phyloP scores from a whole-genome alignment of 257 asterid species.

The Solanum clarkiae region DNA sequence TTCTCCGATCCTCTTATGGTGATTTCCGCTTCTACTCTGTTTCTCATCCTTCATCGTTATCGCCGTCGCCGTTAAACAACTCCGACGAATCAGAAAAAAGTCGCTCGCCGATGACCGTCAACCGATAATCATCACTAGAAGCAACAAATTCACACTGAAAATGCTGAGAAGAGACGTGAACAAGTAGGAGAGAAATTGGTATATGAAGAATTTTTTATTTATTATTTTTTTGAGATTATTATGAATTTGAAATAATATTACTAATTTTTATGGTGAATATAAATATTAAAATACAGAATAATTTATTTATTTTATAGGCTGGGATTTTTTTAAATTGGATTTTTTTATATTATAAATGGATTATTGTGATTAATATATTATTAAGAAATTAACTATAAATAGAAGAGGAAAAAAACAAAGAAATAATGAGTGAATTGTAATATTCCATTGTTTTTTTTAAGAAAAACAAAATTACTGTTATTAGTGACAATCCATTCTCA shows the following conservation, averaged over 20 bases:
- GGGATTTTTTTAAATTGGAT: neutral
- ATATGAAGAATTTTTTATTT: neutral
- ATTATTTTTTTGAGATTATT: neutral
- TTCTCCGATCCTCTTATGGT: slow-evolving; percentile 37
- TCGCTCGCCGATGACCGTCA: neutral
- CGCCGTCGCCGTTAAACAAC: neutral
- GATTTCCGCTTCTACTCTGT: slow-evolving; percentile 20
- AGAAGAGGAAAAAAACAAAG: too few relatives aligned
- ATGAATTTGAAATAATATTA: neutral
- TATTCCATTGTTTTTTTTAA: too few relatives aligned
- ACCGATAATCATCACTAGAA: neutral
- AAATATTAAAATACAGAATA: neutral
- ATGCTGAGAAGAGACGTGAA: neutral
- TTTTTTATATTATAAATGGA: neutral
- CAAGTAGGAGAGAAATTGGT: neutral
- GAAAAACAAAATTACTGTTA: too few relatives aligned
- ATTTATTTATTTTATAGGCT: neutral
- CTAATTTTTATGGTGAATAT: neutral
- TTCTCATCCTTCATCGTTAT: neutral
- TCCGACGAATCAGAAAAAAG: neutral
- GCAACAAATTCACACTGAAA: neutral
- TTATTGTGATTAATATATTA: neutral
- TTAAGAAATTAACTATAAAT: neutral
- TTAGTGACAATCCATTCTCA: too few relatives aligned
- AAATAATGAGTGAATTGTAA: too few relatives aligned